These are phyloP conservation scores for Triticum turgidum DNA, from an alignment of 176 grass and related monocot species.

Conservation along the genomic window DNA sequence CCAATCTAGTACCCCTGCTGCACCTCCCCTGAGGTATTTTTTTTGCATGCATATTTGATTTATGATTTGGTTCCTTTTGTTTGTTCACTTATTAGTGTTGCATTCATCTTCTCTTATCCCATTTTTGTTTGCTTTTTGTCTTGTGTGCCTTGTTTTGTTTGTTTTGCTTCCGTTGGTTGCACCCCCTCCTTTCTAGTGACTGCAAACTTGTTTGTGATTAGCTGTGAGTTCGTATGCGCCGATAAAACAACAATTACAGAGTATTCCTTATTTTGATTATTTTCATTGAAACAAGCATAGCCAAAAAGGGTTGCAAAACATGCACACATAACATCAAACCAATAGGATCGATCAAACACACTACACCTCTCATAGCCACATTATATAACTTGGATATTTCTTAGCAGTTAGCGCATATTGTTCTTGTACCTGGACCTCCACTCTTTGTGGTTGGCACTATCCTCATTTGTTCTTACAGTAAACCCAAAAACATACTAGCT, in stretches of 20 bases:
- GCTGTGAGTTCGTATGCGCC: neutral
- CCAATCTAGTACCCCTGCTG: slow-evolving; percentile 61
- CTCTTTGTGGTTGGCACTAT: neutral
- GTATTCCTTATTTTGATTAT: neutral
- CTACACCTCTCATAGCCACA: neutral
- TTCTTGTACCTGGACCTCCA: neutral
- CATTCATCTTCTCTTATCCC: slow-evolving; percentile 21
- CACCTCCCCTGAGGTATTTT: slow-evolving; percentile 59
- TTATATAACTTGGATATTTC: neutral
- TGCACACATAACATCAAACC: neutral
- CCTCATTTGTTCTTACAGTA: neutral
- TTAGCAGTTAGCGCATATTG: slow-evolving; percentile 9
- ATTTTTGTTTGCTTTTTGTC: slow-evolving; percentile 3
- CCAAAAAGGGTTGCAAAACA: neutral
- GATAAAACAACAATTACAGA: neutral
- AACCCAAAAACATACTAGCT: neutral
- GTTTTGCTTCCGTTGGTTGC: neutral
- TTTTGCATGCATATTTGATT: neutral
- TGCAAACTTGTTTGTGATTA: neutral
- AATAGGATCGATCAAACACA: neutral
- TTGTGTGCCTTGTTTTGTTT: slow-evolving; percentile 5
- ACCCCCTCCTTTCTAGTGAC: neutral
- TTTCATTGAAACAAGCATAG: slow-evolving; percentile 2
- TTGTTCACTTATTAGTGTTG: slow-evolving; percentile 15
- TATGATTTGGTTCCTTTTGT: slow-evolving; percentile 21